These are phyloP conservation scores for Bretziella fagacearum DNA, from an alignment of 2,329 filamentous ascomycete species.

Conservation along the genomic window DNA sequence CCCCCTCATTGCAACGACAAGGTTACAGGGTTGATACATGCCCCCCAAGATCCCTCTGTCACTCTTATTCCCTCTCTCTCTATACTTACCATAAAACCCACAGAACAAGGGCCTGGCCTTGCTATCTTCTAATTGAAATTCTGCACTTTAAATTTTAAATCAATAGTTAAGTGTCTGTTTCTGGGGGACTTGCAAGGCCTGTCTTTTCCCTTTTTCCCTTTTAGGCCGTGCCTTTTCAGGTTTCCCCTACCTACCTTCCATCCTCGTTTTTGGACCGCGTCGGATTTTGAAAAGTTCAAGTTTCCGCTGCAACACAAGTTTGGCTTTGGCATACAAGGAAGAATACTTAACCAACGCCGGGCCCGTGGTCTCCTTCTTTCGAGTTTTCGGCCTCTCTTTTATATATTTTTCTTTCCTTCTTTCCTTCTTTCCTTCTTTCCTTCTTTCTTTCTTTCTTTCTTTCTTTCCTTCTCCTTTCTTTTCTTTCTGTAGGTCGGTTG, in stretches of 20 bases:
- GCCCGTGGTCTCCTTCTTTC: neutral
- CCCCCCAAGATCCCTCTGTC: neutral
- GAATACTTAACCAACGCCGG: neutral
- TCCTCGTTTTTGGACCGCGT: neutral
- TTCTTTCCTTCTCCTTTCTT: neutral
- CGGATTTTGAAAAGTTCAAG: too few relatives aligned
- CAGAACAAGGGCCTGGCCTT: too few relatives aligned
- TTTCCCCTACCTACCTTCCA: too few relatives aligned
- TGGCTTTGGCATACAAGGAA: too few relatives aligned
- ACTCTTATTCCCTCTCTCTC: too few relatives aligned
- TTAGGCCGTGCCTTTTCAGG: neutral
- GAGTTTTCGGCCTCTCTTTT: neutral
- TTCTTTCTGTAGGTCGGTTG: conserved; percentile 6
- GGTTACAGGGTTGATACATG: neutral
- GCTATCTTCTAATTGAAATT: too few relatives aligned
- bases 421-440: neutral
- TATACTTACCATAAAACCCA: too few relatives aligned
- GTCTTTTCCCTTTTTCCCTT: too few relatives aligned
- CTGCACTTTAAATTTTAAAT: neutral
- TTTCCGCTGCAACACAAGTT: too few relatives aligned
- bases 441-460: neutral
- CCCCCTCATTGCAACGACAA: neutral
- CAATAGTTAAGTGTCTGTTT: neutral
- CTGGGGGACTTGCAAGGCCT: too few relatives aligned
- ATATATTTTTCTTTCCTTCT: neutral